These are phyloP conservation scores for Rhodotorula glutinis DNA, from an alignment of 1,284 basidiomycete genomes.

Conservation along the genomic window DNA sequence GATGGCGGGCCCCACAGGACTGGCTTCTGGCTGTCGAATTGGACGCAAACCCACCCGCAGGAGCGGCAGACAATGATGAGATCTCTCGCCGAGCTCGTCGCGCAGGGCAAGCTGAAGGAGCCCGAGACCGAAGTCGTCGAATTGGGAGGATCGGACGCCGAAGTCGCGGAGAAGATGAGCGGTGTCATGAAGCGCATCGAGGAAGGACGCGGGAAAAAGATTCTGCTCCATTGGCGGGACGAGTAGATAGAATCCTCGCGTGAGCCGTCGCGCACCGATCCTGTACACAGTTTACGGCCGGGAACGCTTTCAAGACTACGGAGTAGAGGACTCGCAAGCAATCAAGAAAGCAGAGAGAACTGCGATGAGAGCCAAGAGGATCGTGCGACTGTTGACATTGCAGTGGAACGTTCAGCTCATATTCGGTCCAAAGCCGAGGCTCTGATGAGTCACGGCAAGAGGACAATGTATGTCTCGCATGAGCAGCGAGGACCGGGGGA, in stretches of 20 bases:
- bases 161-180: slow-evolving; percentile 58
- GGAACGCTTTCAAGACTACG: no score
- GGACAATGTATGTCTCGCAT: no score
- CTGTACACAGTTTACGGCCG: no score
- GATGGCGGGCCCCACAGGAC: slow-evolving; percentile 1
- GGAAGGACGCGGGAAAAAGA: slow-evolving; percentile 66
- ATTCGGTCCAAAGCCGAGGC: neutral
- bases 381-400: no score
- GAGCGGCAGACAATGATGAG: slow-evolving; percentile 54
- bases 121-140: slow-evolving; percentile 65
- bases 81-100: slow-evolving; percentile 57
- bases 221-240: slow-evolving; percentile 53
- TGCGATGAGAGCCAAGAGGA: no score
- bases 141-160: slow-evolving; percentile 49
- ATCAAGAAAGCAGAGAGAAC: no score
- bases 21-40: slow-evolving; percentile 52
- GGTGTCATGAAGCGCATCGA: slow-evolving; percentile 55
- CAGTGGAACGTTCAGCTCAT: no score
- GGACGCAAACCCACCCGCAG: slow-evolving; percentile 56
- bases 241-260: no score
- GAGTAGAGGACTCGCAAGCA: no score
- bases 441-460: no score
- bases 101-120: slow-evolving; percentile 61
- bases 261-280: no score
- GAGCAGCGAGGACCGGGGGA: no score